These are phyloP conservation scores for Lepidopterella palustris DNA, from an alignment of 495 filamentous ascomycete genomes.

Conservation along the genomic window DNA sequence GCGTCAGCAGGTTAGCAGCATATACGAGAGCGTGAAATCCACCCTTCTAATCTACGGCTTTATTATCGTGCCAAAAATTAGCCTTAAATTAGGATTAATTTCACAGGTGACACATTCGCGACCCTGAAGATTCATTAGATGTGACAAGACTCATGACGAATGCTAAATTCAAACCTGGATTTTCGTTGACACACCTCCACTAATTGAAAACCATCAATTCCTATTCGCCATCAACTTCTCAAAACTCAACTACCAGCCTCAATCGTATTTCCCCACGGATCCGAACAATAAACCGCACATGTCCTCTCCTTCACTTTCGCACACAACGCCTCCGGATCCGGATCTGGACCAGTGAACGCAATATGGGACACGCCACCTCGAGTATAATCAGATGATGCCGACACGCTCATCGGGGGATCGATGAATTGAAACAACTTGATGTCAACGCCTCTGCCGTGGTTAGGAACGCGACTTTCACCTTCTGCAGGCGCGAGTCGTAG, in stretches of 20 bases:
- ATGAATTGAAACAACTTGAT: slow-evolving; percentile 31
- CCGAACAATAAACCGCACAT: slow-evolving; percentile 12
- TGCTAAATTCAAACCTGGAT: too few species aligned
- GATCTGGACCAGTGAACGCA: slow-evolving; percentile 20
- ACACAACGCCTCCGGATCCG: slow-evolving; percentile 24
- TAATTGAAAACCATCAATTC: too few species aligned
- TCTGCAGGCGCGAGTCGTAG: slow-evolving; percentile 19
- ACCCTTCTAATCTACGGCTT: too few species aligned
- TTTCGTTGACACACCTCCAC: too few species aligned
- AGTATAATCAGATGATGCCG: slow-evolving; percentile 16
- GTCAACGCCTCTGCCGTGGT: slow-evolving; percentile 24
- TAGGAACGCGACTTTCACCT: slow-evolving; percentile 26
- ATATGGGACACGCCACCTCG: slow-evolving; percentile 27
- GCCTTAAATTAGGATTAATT: too few species aligned
- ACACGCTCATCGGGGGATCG: slow-evolving; percentile 18
- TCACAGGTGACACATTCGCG: too few species aligned
- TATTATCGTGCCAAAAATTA: too few species aligned
- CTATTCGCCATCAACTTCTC: slow-evolving; percentile 25
- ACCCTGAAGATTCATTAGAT: too few species aligned
- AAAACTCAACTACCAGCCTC: slow-evolving; percentile 25
- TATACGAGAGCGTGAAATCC: too few species aligned
- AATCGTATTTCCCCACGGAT: slow-evolving; percentile 26
- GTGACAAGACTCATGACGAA: too few species aligned
- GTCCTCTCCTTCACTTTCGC: slow-evolving; percentile 16
- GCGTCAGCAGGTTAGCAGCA: too few species aligned